Percentiles rank a stretch among this genome's conserved stretches.
These are phyloP conservation scores for Ceratobasidium sp. DNA, from an alignment of 1,284 basidiomycete species.

Conservation along the genomic window DNA sequence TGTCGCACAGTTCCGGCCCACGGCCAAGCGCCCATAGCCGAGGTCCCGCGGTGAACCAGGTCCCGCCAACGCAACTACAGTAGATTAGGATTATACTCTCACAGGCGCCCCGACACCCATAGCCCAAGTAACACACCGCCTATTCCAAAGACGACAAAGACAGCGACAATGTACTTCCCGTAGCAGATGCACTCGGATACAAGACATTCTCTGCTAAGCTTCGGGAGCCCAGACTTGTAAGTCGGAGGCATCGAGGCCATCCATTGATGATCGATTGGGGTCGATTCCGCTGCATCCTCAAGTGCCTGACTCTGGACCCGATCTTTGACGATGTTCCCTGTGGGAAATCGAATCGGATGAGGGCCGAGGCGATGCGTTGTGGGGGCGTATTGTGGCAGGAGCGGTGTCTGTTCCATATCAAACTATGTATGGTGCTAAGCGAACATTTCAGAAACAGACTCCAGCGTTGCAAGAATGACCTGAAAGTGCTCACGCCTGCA, in stretches of 20 bases:
- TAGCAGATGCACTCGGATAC: slow-evolving; percentile 17
- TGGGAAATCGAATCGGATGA: slow-evolving; percentile 17
- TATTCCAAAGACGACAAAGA: slow-evolving; percentile 4
- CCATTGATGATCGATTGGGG: neutral
- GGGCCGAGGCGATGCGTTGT: slow-evolving; percentile 19
- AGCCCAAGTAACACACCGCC: slow-evolving; percentile 6
- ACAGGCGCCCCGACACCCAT: neutral
- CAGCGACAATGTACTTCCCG: slow-evolving; percentile 30
- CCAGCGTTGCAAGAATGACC: too few relatives aligned
- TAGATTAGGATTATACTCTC: neutral
- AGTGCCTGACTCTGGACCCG: neutral
- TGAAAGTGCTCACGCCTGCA: too few relatives aligned
- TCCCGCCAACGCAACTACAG: neutral
- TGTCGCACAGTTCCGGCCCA: neutral
- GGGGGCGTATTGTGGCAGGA: slow-evolving; percentile 24
- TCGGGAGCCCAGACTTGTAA: slow-evolving; percentile 19
- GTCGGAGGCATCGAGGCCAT: slow-evolving; percentile 3
- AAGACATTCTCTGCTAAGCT: slow-evolving; percentile 5
- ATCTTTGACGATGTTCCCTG: neutral
- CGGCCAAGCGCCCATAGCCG: neutral
- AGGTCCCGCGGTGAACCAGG: neutral
- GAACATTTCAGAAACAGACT: too few relatives aligned
- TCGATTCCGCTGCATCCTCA: neutral
- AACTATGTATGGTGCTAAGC: too few relatives aligned
- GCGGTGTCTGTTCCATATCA: slow-evolving; percentile 20